Evolutionary conservation across 225 moss, liverwort and hornwort species (phyloP).

Genomic region (Pseudisothecium myosuroides): DNA sequence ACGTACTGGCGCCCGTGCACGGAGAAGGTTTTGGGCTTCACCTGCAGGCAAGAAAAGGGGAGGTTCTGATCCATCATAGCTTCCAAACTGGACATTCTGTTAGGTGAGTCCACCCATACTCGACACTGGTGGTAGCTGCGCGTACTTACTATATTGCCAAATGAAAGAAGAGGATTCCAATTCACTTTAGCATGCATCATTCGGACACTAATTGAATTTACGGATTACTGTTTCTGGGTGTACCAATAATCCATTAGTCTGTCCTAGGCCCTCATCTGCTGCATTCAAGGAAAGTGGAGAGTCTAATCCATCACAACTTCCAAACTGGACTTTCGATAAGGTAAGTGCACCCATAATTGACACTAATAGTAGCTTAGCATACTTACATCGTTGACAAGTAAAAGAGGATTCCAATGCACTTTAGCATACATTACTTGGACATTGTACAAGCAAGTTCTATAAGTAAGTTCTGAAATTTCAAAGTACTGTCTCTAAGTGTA

Average conservation of each 20-base stretch:
- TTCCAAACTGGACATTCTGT: not conserved
- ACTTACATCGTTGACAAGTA: not conserved
- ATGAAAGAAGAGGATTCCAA: not conserved
- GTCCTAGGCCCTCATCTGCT: not conserved
- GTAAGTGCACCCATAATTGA: not conserved
- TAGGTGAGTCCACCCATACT: not conserved
- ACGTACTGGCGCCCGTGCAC: conserved; percentile 61
- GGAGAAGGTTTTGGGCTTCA: conserved; percentile 66
- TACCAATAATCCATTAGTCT: not conserved
- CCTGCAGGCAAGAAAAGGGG: not conserved
- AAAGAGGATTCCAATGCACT: not conserved
- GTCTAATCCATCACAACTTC: not conserved
- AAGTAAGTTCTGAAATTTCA: not conserved
- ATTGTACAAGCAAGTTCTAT: not conserved
- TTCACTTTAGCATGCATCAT: not conserved
- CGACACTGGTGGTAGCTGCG: not conserved
- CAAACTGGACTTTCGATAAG: not conserved
- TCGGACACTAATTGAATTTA: not conserved
- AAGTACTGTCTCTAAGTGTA: not conserved
- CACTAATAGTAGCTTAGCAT: too few relatives aligned
- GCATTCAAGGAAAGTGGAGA: not conserved
- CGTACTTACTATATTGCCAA: not conserved
- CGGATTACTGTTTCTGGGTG: not conserved
- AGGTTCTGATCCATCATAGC: not conserved
- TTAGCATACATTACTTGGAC: not conserved